Percentiles rank a stretch among this genome's conserved stretches.
These are phyloP conservation scores for Aegilops longissima DNA, from an alignment of 176 grass and related monocot genomes.

Conservation along the genomic window DNA sequence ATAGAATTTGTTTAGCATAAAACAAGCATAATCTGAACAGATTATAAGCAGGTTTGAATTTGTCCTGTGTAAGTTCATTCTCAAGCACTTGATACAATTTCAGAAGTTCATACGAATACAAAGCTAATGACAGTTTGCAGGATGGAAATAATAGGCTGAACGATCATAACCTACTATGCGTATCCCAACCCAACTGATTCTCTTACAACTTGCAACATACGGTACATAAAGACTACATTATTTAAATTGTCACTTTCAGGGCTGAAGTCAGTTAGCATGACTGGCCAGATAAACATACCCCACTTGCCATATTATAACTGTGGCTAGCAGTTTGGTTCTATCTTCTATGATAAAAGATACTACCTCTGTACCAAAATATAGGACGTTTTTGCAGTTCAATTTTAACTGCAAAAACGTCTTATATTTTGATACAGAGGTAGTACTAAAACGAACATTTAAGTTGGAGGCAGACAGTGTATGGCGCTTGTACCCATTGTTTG, in stretches of 20 bases:
- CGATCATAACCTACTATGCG: constrained; percentile 12
- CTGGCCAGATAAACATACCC: background rate
- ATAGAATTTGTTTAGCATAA: background rate
- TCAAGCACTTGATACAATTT: background rate
- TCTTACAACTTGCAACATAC: background rate
- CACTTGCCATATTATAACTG: background rate
- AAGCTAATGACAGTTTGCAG: background rate
- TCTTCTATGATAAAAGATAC: constrained; percentile 22
- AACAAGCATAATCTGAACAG: background rate
- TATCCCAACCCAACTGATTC: background rate
- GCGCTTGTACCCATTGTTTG: background rate
- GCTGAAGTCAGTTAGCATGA: constrained; percentile 9
- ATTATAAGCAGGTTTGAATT: constrained; percentile 1
- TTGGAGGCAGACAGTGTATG: background rate
- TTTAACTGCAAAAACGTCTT: no score
- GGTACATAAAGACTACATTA: background rate
- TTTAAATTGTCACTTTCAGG: background rate
- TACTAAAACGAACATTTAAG: background rate
- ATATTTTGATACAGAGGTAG: no score
- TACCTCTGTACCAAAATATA: no score
- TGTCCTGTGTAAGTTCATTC: background rate
- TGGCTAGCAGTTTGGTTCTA: constrained; percentile 3
- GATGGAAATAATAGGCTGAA: background rate
- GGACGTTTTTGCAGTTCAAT: no score
- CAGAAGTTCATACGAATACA: background rate